Conservation (phyloP, 192 early-diverging fungal genomes). For the Coemansia sp. region DNA sequence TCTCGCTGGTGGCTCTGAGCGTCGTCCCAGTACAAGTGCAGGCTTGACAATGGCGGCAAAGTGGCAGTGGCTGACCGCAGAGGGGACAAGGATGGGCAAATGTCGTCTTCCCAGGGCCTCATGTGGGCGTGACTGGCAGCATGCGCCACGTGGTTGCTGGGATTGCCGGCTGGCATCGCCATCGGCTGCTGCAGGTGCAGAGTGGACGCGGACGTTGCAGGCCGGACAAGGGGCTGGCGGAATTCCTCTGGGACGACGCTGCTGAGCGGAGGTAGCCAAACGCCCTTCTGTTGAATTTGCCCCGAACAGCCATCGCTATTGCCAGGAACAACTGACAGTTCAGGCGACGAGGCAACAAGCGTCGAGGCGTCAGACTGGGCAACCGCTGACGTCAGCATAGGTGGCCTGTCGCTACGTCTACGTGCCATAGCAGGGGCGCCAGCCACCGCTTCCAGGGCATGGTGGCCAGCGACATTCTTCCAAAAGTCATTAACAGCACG, state of each 20-base stretch:
- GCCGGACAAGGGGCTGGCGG: conserved; percentile 8
- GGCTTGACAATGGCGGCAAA: not conserved
- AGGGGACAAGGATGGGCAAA: no score
- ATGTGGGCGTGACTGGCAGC: conserved; percentile 12
- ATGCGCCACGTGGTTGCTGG: conserved; percentile 12
- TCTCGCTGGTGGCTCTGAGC: not conserved
- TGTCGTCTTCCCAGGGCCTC: conserved; percentile 43
- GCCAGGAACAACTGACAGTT: not conserved
- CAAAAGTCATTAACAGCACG: conserved; percentile 38
- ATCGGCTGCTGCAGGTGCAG: no score
- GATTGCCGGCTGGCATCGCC: not conserved
- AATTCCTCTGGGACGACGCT: conserved; percentile 36
- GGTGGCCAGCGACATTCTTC: conserved; percentile 28
- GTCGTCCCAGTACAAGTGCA: not conserved
- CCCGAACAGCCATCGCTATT: no score
- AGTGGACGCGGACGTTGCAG: not conserved
- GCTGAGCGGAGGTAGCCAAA: conserved; percentile 43
- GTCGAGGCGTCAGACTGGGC: conserved; percentile 2
- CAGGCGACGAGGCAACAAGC: conserved; percentile 1
- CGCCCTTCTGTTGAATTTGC: not conserved
- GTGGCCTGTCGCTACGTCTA: no score
- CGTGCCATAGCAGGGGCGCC: not conserved
- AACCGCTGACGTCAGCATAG: not conserved
- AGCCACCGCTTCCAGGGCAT: conserved; percentile 22
- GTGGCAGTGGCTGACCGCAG: not conserved